These are phyloP conservation scores for Cercospora janseana DNA, from an alignment of 2,329 filamentous ascomycete genomes.

Conservation along the genomic window DNA sequence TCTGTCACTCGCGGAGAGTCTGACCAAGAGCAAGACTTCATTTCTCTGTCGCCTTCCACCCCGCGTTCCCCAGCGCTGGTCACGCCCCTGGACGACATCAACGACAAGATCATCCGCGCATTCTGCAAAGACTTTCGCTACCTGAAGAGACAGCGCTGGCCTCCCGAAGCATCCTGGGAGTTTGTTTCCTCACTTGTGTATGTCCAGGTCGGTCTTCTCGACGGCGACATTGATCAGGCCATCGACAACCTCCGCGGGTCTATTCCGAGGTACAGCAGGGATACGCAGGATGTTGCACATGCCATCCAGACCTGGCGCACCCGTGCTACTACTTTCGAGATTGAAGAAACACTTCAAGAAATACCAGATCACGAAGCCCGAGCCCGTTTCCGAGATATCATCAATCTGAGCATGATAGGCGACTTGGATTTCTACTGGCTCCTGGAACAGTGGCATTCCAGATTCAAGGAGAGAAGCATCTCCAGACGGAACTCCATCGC, in stretches of 20 bases:
- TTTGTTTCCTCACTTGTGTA: not conserved
- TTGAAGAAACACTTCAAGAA: not conserved
- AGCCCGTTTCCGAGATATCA: not conserved
- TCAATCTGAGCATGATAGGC: not conserved
- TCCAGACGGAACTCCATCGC: not conserved
- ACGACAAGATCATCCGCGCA: constrained; percentile 1
- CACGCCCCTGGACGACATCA: not conserved
- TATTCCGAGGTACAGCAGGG: not conserved
- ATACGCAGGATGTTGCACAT: not conserved
- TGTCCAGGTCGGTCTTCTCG: not conserved
- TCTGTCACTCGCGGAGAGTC: too few relatives aligned
- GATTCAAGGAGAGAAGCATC: not conserved
- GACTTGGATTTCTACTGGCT: not conserved
- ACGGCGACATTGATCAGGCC: not conserved
- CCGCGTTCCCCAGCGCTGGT: not conserved
- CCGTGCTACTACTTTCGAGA: not conserved
- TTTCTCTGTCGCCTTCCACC: not conserved
- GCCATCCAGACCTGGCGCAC: not conserved
- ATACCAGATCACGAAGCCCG: not conserved
- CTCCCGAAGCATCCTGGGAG: not conserved
- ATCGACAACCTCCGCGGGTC: not conserved
- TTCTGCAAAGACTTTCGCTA: constrained; percentile 3
- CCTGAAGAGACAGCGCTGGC: not conserved
- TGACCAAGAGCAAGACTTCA: not conserved
- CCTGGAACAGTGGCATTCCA: not conserved